Evolutionary conservation across 1,284 basidiomycete genomes (phyloP).

Genomic region (Tremellales sp.): DNA sequence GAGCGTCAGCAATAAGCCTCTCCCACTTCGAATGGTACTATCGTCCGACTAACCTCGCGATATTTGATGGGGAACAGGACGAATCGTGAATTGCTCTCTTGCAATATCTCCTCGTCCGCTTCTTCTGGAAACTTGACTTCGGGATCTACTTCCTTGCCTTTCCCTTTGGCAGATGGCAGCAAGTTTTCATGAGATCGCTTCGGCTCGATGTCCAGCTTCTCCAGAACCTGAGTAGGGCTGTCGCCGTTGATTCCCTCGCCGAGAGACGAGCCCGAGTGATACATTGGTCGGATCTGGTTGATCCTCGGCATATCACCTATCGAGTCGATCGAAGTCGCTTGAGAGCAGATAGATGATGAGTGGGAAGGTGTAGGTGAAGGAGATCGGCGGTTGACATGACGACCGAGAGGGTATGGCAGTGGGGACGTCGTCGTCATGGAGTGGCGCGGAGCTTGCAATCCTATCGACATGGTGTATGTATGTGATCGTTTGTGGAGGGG

Average conservation of each 20-base stretch:
- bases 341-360: slow-evolving; percentile 24
- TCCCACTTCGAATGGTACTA: too few relatives aligned
- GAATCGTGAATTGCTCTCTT: slow-evolving; percentile 61
- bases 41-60: slow-evolving; percentile 54
- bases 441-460: too few relatives aligned
- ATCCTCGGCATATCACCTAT: slow-evolving; percentile 27
- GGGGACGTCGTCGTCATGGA: neutral
- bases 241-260: neutral
- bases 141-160: neutral
- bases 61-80: slow-evolving; percentile 90
- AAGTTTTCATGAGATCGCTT: neutral
- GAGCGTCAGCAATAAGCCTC: slow-evolving; percentile 3
- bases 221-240: neutral
- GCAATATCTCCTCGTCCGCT: slow-evolving; percentile 69
- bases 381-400: neutral
- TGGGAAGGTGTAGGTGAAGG: slow-evolving; percentile 14
- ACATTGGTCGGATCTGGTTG: slow-evolving; percentile 29
- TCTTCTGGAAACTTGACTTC: slow-evolving; percentile 41
- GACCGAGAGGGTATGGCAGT: neutral
- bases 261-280: slow-evolving; percentile 12
- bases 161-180: too few relatives aligned
- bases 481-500: too few relatives aligned
- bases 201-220: neutral
- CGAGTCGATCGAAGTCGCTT: slow-evolving; percentile 32
- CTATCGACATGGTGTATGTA: too few relatives aligned